These are phyloP conservation scores for Mycotypha africana DNA, from an alignment of 371 early-diverging fungal species.

Conservation along the genomic window DNA sequence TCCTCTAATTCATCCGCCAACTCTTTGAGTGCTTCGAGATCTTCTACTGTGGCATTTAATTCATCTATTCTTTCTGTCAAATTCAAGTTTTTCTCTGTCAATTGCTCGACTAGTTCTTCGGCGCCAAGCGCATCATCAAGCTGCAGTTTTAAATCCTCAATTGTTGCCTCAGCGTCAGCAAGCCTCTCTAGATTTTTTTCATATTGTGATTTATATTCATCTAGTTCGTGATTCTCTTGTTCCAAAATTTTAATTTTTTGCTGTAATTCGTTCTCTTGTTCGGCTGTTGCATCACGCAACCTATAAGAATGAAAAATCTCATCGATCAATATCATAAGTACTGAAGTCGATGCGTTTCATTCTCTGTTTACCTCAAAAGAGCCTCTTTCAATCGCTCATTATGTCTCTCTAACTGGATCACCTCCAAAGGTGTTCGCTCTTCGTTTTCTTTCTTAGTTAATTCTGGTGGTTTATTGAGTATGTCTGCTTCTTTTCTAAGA, in stretches of 20 bases:
- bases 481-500: constrained; percentile 55
- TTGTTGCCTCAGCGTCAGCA: constrained; percentile 53
- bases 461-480: constrained; percentile 30
- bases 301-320: too few species aligned
- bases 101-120: constrained; percentile 74
- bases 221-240: constrained; percentile 57
- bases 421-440: constrained; percentile 50
- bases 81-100: constrained; percentile 74
- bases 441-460: constrained; percentile 20
- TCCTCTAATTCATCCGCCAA: constrained; percentile 91
- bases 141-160: constrained; percentile 78
- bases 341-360: background rate
- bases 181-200: constrained; percentile 55
- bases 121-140: constrained; percentile 81
- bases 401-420: constrained; percentile 69
- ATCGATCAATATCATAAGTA: background rate
- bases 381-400: constrained; percentile 89
- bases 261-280: constrained; percentile 66
- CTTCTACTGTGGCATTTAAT: constrained; percentile 70
- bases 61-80: constrained; percentile 76
- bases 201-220: constrained; percentile 52
- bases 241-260: constrained; percentile 65
- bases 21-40: constrained; percentile 86
- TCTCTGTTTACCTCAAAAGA: constrained; percentile 49
- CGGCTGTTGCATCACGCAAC: constrained; percentile 75